Evolutionary conservation across 2,329 filamentous ascomycete species (phyloP).

Genomic region (Alternaria triticina): DNA sequence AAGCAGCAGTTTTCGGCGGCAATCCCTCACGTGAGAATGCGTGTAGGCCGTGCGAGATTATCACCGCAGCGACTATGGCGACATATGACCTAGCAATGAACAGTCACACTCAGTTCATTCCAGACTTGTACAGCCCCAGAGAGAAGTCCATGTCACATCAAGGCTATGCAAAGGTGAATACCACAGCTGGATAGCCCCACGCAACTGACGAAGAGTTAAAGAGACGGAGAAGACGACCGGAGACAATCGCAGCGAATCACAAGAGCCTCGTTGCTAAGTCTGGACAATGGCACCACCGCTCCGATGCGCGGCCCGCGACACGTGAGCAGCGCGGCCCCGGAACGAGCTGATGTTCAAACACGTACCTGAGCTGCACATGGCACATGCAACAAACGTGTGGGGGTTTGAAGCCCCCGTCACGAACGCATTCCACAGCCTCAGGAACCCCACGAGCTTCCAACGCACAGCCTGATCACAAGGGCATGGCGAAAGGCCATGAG

Average conservation of each 20-base stretch:
- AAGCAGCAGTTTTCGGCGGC: no score
- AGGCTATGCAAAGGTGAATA: neutral
- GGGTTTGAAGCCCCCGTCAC: neutral
- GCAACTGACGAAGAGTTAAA: neutral
- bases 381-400: constrained; percentile 1
- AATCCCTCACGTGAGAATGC: no score
- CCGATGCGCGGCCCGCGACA: neutral
- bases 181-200: neutral
- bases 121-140: neutral
- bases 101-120: neutral
- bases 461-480: constrained; percentile 45
- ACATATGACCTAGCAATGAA: neutral
- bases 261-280: neutral
- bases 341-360: neutral
- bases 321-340: neutral
- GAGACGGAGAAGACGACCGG: neutral
- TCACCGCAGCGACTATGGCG: neutral
- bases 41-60: neutral
- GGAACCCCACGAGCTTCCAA: constrained; percentile 15
- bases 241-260: neutral
- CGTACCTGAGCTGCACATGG: neutral
- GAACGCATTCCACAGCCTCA: constrained; percentile 6
- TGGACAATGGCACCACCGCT: neutral
- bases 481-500: constrained; percentile 9
- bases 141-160: neutral